Conservation (phyloP, 306 rosid species). For the Pyrus betulifolia region DNA sequence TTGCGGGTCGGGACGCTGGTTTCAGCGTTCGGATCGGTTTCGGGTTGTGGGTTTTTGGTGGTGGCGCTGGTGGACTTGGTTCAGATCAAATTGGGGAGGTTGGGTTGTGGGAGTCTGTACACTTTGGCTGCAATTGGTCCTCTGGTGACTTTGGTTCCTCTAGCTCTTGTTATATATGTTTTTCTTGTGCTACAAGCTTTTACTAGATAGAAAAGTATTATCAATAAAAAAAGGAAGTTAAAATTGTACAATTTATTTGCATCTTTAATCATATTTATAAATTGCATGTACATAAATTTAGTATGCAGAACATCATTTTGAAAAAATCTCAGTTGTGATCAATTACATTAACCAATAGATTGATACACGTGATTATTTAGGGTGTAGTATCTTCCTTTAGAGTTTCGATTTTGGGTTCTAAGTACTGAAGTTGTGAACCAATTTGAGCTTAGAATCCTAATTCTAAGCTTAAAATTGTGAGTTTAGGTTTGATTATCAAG, state of each 20-base stretch:
- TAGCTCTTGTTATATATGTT: conserved; percentile 53
- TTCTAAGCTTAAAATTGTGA: neutral
- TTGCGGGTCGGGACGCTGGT: conserved; percentile 55
- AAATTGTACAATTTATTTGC: neutral
- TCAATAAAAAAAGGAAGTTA: neutral
- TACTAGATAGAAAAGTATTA: conserved; percentile 28
- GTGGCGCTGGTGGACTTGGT: conserved; percentile 72
- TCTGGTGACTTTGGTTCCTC: conserved; percentile 67
- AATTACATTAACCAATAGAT: too few species aligned
- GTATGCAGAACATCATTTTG: neutral
- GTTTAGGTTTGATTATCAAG: neutral
- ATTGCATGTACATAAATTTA: too few species aligned
- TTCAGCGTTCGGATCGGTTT: conserved; percentile 68
- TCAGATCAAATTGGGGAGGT: conserved; percentile 64
- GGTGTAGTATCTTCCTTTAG: neutral
- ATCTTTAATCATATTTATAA: neutral
- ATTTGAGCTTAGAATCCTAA: neutral
- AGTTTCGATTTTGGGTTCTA: neutral
- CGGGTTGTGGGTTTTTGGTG: conserved; percentile 76
- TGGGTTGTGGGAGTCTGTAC: conserved; percentile 56
- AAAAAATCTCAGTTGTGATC: neutral
- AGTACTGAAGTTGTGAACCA: neutral
- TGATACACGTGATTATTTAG: neutral
- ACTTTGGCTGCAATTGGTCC: conserved; percentile 59
- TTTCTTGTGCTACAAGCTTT: conserved; percentile 64